These are phyloP conservation scores for Aspergillus sp. DNA, from an alignment of 2,329 filamentous ascomycete genomes.

Conservation along the genomic window DNA sequence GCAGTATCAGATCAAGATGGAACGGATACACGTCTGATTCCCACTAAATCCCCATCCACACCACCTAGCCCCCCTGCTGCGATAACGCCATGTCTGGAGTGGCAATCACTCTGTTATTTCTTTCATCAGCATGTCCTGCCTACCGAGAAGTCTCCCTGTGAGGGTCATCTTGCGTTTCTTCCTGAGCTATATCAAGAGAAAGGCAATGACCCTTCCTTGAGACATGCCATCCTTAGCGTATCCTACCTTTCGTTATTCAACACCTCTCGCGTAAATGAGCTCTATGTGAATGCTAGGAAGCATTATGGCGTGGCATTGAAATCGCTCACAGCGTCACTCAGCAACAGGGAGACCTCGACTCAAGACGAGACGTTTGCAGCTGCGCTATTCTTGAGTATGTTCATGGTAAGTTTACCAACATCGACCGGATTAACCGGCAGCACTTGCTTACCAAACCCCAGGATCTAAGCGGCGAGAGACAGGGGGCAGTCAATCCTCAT, in stretches of 20 bases:
- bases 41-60: background rate
- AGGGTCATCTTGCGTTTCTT: constrained; percentile 2
- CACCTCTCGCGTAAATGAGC: background rate
- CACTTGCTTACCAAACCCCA: background rate
- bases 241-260: constrained; percentile 3
- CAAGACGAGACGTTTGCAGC: constrained; percentile 3
- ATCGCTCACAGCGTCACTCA: background rate
- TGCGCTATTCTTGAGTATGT: constrained; percentile 6
- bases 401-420: background rate
- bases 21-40: background rate
- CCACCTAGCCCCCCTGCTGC: background rate
- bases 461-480: constrained; percentile 1
- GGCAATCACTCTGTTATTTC: constrained; percentile 4
- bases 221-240: constrained; percentile 3
- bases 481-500: background rate
- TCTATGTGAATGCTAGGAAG: background rate
- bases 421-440: background rate
- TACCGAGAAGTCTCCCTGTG: constrained; percentile 1
- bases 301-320: constrained; percentile 4
- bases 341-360: background rate
- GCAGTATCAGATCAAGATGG: background rate
- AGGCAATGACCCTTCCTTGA: background rate
- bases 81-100: background rate
- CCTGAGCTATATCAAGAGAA: background rate
- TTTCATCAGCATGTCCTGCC: constrained; percentile 2